Evolutionary conservation across 164 flowering plant species (phyloP), one percentile per base, ranked within the genome.

Genomic region (Houttuynia cordata): DNA sequence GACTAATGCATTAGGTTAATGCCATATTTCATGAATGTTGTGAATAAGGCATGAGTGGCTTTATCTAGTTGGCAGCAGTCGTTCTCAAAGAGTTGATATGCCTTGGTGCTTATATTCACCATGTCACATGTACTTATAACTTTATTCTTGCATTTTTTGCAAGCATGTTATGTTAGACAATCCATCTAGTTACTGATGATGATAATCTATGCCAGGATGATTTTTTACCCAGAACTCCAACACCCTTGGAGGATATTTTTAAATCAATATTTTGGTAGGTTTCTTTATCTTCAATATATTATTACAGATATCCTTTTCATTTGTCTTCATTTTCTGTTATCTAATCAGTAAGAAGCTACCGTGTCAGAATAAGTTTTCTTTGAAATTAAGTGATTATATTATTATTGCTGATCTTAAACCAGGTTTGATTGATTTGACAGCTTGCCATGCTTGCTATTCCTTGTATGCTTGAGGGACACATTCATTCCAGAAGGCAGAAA

Each of bases 221-320:
- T 76, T 93, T 93, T 75, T 73, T 93, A 60, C 97, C 99, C 8
- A 79, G 99, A 68, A 93, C 99, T 3, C 60, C 97, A 8, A 90
- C 99, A 6, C 96, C 99, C 0, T 78, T 93, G 73, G 91, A 93
- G 67, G 96, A 93, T 70, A 85, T 90, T 57, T 93, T 87, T 63
- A 75, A 74, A 64, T 90, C 99, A 53, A 64, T 90, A 23, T 85
- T 88, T 72, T 93, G 99, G 97, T 93, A 49, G 64, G 84, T 67
- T 17, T 40, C 34, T 47, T 6, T 39, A 71, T 10, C 24, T 37
- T 45, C 24, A 30, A 30, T 2, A 30, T n/a, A n/a, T n/a, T n/a
- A 30, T 30, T 30, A 30, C 37, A 30, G 2, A 2, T 30, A 30
- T 30, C 37, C 37, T 41, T 7, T 61, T n/a, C 20, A 24, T 23